A percentile compares a stretch with the other conserved stretches of the same genome.
These are phyloP conservation scores for Cercospora sesami DNA, from an alignment of 2,329 filamentous ascomycete species.

Conservation along the genomic window DNA sequence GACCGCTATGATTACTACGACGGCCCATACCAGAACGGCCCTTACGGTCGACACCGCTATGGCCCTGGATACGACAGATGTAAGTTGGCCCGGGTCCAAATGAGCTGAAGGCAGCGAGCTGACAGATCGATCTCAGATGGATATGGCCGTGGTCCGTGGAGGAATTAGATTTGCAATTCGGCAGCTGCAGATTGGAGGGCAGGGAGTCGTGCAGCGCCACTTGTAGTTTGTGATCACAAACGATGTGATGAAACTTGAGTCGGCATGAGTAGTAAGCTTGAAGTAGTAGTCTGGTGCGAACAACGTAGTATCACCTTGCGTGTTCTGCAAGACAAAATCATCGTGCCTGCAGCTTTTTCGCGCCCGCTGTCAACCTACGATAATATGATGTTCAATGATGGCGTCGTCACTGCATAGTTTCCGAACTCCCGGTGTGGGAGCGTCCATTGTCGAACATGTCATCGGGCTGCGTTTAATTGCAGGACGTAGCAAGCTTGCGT, in stretches of 20 bases:
- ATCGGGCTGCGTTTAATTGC: neutral
- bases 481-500: neutral
- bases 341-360: neutral
- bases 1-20: neutral
- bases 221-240: neutral
- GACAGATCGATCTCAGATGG: neutral
- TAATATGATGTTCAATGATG: neutral
- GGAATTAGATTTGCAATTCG: neutral
- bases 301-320: neutral
- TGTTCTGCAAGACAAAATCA: neutral
- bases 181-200: neutral
- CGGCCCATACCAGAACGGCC: neutral
- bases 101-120: neutral
- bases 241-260: neutral
- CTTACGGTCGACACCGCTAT: neutral
- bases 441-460: neutral
- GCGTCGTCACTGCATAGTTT: neutral
- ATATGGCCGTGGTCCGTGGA: neutral
- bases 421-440: neutral
- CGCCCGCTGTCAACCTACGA: neutral
- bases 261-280: neutral
- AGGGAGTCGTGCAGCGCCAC: neutral
- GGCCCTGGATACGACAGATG: neutral
- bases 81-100: neutral
- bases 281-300: neutral